Base-by-base conservation (phyloP, 2,329 filamentous ascomycete species). In the Cercospora sojina region DNA sequence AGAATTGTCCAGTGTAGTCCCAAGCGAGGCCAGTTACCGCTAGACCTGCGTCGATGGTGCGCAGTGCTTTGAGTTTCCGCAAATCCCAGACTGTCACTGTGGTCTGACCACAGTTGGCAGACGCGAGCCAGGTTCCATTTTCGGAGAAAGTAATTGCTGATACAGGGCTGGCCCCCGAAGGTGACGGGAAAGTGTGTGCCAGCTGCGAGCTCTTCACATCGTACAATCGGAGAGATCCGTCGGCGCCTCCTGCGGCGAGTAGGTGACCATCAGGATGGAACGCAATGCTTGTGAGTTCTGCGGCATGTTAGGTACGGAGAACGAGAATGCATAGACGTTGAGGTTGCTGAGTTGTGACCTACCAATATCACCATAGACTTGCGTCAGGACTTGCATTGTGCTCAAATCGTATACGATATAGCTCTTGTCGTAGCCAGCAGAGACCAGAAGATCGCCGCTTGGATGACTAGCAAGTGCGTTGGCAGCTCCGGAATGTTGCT, bases 261-360 rank as follows among this genome's bases (percentile, higher is more conserved):
- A 99, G 85, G 77, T 97, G 92, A n/a, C 95, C 95, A 76, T 99
- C 95, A 6, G 96, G 95, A 77, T 99, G 95, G 85, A 99, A 98
- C 35, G 90, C 87, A 70, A 89, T 91, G 59, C 89, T 87, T 1
- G 90, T 91, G 55, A 96, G 83, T 67, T 89, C 91, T 91, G 76
- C 10, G 43, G 25, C 29, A 62, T 62, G 74, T 80, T 74, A 81
- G 77, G 60, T 20, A 10, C 9, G 13, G 18, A 5, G 18, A 13
- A 49, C 16, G 32, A 25, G 20, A 32, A 25, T 16, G 20, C 23
- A 18, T 27, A 38, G 29, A n/a, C 25, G 23, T 18, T 1, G 13
- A 43, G 29, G 25, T 31, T 18, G 49, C 55, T 18, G 29, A 23
- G 13, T 43, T 55, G 43, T 5, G 18, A 84, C 90, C 80, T 86